Conservation (phyloP, 2,329 filamentous ascomycete species). For the Sphaerostilbella broomeana region DNA sequence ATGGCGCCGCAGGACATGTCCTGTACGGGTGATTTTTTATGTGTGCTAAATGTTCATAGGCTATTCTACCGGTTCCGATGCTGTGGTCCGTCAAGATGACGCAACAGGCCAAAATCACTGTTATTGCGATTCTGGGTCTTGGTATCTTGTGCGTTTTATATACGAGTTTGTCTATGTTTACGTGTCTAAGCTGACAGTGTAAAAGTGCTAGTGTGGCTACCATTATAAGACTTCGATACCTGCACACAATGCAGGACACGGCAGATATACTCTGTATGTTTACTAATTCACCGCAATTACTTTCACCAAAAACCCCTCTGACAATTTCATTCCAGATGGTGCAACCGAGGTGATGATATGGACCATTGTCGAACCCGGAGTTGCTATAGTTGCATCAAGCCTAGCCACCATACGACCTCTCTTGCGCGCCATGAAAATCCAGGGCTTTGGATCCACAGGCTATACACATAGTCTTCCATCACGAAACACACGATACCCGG, state of each 20-base stretch:
- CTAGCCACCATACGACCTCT: slow-evolving; percentile 50
- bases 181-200: too few species aligned
- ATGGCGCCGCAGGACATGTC: too few species aligned
- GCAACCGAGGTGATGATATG: slow-evolving; percentile 49
- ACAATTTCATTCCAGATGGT: slow-evolving; percentile 29
- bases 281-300: slow-evolving; percentile 13
- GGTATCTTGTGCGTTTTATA: slow-evolving; percentile 46
- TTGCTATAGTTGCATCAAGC: slow-evolving; percentile 48
- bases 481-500: slow-evolving; percentile 20
- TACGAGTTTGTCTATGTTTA: too few species aligned
- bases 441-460: slow-evolving; percentile 39
- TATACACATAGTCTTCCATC: slow-evolving; percentile 27
- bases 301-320: background rate
- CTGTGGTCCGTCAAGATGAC: slow-evolving; percentile 50
- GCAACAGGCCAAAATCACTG: slow-evolving; percentile 44
- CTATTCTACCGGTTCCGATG: slow-evolving; percentile 47
- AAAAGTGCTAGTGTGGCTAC: slow-evolving; percentile 47
- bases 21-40: background rate
- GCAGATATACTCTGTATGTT: slow-evolving; percentile 43
- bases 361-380: slow-evolving; percentile 51
- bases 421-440: slow-evolving; percentile 41
- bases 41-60: slow-evolving; percentile 22
- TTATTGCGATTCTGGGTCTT: slow-evolving; percentile 42
- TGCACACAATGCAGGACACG: slow-evolving; percentile 37
- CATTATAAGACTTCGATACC: slow-evolving; percentile 43